phyloP scores from a whole-genome alignment of 2,329 filamentous ascomycete species.

The Trichophyton schoenleinii region DNA sequence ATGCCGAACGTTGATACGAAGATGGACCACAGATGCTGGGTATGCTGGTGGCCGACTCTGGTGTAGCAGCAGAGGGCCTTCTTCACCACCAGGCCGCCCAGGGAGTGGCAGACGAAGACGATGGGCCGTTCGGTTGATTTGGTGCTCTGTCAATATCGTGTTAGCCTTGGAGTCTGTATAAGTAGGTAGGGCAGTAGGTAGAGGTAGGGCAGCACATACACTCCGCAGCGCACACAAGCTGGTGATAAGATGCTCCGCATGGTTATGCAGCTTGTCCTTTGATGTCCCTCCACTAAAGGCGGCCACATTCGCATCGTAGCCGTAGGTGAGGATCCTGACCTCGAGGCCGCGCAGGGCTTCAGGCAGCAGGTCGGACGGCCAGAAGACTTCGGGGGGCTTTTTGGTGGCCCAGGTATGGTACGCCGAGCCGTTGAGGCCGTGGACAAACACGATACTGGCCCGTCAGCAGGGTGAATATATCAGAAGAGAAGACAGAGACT shows the following conservation, averaged over 20 bases:
- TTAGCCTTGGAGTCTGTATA: not conserved
- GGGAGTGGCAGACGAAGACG: conserved; percentile 62
- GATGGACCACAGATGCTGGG: conserved; percentile 54
- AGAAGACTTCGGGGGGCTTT: conserved; percentile 42
- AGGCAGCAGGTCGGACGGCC: conserved; percentile 57
- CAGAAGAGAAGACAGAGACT: conserved; percentile 4
- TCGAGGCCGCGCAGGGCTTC: conserved; percentile 43
- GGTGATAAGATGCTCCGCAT: conserved; percentile 56
- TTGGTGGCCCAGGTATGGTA: conserved; percentile 49
- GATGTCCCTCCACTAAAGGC: conserved; percentile 42
- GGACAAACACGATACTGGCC: conserved; percentile 50
- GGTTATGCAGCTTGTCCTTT: conserved; percentile 56
- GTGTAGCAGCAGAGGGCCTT: conserved; percentile 55
- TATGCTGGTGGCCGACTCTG: conserved; percentile 46
- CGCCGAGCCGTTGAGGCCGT: conserved; percentile 56
- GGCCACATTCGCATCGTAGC: conserved; percentile 57
- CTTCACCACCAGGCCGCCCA: conserved; percentile 62
- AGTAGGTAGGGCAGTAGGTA: not conserved
- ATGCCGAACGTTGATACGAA: conserved; percentile 65
- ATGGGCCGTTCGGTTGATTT: conserved; percentile 51
- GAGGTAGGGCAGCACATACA: conserved; percentile 18
- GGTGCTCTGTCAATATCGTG: conserved; percentile 21
- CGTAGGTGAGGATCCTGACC: conserved; percentile 58
- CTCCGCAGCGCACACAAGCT: conserved; percentile 52
- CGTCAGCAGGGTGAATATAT: not conserved